These are phyloP conservation scores for Mimosa bimucronata DNA, from an alignment of 306 rosid genomes.

Conservation along the genomic window DNA sequence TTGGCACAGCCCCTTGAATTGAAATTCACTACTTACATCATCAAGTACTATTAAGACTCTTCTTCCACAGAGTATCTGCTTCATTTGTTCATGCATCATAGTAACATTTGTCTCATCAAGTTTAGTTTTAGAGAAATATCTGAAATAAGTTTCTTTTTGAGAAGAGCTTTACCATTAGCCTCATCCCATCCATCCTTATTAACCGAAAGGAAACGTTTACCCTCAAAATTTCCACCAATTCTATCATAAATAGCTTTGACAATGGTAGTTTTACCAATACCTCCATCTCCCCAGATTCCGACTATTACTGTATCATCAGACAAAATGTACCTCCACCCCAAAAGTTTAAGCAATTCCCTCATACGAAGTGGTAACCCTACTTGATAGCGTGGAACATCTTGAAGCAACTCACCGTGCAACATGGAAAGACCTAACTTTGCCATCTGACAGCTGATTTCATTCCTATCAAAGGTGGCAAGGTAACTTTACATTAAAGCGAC, in stretches of 20 bases:
- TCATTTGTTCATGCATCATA: neutral
- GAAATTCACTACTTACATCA: neutral
- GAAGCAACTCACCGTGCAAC: neutral
- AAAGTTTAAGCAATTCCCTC: neutral
- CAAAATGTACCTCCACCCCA: neutral
- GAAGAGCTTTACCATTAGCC: neutral
- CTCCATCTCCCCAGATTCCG: neutral
- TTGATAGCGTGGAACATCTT: neutral
- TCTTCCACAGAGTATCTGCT: neutral
- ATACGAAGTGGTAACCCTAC: neutral
- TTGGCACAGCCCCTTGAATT: rapidly evolving
- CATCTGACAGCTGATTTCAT: neutral
- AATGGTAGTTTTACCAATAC: neutral
- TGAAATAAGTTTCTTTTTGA: neutral
- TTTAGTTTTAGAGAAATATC: neutral
- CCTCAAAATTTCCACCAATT: neutral
- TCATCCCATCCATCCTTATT: neutral
- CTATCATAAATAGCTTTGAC: neutral
- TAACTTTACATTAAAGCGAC: neutral
- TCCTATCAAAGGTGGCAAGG: neutral
- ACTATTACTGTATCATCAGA: neutral
- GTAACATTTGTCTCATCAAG: neutral
- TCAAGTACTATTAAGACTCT: neutral
- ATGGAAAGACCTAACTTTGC: neutral
- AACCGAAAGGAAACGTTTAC: neutral